Percentiles rank a stretch among this genome's conserved stretches.
Conservation (phyloP, 371 early-diverging fungal genomes). For the Rhizopus stolonifer region DNA sequence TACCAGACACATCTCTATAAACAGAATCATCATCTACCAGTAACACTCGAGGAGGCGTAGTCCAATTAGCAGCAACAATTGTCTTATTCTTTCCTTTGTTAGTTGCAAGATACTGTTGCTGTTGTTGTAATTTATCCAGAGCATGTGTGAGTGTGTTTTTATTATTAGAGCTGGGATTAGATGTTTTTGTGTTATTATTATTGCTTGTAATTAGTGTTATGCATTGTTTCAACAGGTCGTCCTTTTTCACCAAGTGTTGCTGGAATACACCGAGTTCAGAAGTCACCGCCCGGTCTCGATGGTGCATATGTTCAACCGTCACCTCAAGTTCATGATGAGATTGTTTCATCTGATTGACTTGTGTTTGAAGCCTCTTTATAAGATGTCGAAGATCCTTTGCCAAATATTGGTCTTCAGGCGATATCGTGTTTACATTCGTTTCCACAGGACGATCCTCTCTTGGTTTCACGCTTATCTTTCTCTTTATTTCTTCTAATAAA, state of each 20-base stretch:
- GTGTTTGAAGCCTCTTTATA: constrained; percentile 41
- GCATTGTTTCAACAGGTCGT: constrained; percentile 61
- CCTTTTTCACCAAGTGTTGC: constrained; percentile 62
- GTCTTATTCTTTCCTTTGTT: constrained; percentile 17
- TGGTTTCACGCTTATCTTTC: constrained; percentile 46
- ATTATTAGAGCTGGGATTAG: background rate
- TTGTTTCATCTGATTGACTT: constrained; percentile 43
- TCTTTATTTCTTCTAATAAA: constrained; percentile 61
- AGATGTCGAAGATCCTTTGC: constrained; percentile 21
- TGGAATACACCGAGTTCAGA: constrained; percentile 61
- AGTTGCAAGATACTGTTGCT: constrained; percentile 2
- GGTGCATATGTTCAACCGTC: constrained; percentile 44
- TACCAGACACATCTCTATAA: constrained; percentile 64
- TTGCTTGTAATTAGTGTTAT: constrained; percentile 39
- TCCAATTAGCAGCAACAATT: constrained; percentile 46
- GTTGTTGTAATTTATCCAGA: constrained; percentile 3
- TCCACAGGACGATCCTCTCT: constrained; percentile 22
- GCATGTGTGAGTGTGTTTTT: background rate
- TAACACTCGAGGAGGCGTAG: constrained; percentile 68
- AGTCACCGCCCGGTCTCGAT: constrained; percentile 55
- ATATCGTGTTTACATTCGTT: constrained; percentile 6
- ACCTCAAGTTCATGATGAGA: constrained; percentile 36
- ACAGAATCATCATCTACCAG: constrained; percentile 79
- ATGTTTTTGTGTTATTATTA: background rate
- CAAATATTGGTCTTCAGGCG: background rate